Evolutionary conservation across 352 stramenopile species (phyloP).

Genomic region (Globisporangium acanthophoron): DNA sequence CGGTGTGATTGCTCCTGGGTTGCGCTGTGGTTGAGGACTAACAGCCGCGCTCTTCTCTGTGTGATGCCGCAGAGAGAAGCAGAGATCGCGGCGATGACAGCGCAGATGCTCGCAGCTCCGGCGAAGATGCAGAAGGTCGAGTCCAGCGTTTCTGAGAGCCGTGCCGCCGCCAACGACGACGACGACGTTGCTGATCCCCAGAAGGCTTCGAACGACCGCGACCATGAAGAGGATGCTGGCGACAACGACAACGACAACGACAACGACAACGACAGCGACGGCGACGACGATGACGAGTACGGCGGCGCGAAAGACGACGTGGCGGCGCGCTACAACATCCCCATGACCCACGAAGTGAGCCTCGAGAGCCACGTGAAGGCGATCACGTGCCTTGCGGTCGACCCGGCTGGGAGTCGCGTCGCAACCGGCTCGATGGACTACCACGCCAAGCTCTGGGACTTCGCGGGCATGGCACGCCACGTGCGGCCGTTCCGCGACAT

Average conservation of each 20-base stretch:
- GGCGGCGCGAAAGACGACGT: slow-evolving; percentile 45
- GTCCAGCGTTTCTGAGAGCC: not conserved
- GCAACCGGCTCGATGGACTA: slow-evolving; percentile 82
- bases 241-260: slow-evolving; percentile 14
- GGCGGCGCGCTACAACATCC: slow-evolving; percentile 57
- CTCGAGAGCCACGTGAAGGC: slow-evolving; percentile 54
- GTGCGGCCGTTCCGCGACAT: slow-evolving; percentile 76
- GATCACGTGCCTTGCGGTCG: slow-evolving; percentile 65
- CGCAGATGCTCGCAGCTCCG: slow-evolving; percentile 58
- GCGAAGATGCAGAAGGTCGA: slow-evolving; percentile 6
- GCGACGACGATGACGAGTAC: slow-evolving; percentile 27
- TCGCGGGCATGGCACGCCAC: slow-evolving; percentile 77
- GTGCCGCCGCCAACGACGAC: not conserved
- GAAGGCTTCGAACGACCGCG: not conserved
- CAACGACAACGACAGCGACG: slow-evolving; percentile 16
- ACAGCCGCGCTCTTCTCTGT: not conserved
- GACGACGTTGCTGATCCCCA: not conserved
- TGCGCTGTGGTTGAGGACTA: not conserved
- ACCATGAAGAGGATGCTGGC: not conserved
- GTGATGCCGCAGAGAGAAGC: slow-evolving; percentile 30
- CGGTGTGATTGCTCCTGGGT: not conserved
- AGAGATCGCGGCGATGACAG: slow-evolving; percentile 69
- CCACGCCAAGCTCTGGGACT: slow-evolving; percentile 84
- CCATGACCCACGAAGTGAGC: slow-evolving; percentile 62
- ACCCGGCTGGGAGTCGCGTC: slow-evolving; percentile 58